A percentile compares a stretch with the other conserved stretches of the same genome.
Conservation (phyloP, 148 eudicot genomes). For the Nyssa sinensis region DNA sequence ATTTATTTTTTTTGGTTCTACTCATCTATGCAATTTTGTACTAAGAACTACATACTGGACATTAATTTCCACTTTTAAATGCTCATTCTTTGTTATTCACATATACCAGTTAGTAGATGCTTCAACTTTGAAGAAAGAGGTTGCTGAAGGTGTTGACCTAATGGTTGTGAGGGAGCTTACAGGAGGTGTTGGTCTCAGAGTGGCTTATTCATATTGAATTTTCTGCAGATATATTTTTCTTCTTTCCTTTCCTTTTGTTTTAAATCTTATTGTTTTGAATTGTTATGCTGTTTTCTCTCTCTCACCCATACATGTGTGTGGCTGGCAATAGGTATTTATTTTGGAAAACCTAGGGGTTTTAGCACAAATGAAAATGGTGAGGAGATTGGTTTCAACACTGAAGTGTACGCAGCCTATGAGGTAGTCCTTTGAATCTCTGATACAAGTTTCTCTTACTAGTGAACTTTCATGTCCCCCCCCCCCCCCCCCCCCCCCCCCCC, state of each 20-base stretch:
- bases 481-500: too few relatives aligned
- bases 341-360: conserved; percentile 96
- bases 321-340: conserved; percentile 69
- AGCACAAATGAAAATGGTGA: conserved; percentile 74
- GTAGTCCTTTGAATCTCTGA: conserved; percentile 37
- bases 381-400: conserved; percentile 90
- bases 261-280: background rate
- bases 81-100: background rate
- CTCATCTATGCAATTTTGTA: background rate
- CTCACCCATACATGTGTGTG: background rate
- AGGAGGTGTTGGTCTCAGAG: conserved; percentile 49
- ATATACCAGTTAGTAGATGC: conserved; percentile 72
- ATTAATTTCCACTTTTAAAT: background rate
- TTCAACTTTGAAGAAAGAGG: conserved; percentile 88
- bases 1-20: background rate
- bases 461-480: background rate
- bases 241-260: conserved; percentile 2
- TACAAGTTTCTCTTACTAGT: background rate
- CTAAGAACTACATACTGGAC: background rate
- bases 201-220: background rate
- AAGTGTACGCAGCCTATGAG: conserved; percentile 82
- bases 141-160: conserved; percentile 97
- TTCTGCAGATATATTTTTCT: background rate
- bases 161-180: conserved; percentile 99
- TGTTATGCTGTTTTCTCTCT: conserved; percentile 3